These are phyloP conservation scores for Trichoderma sp. DNA, from an alignment of 2,329 filamentous ascomycete species.

Conservation along the genomic window DNA sequence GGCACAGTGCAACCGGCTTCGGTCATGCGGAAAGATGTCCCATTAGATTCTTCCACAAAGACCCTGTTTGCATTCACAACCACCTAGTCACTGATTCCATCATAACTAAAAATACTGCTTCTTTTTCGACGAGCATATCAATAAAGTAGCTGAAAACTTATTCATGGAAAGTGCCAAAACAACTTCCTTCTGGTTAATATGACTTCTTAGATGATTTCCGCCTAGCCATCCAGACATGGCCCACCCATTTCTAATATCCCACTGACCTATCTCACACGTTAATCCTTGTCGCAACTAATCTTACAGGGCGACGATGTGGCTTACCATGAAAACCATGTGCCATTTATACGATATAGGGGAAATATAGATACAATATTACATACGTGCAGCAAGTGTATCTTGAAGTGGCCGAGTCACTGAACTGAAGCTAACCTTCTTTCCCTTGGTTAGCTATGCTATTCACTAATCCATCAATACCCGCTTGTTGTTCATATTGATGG, in stretches of 20 bases:
- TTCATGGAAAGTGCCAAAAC: slow-evolving; percentile 34
- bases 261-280: slow-evolving; percentile 16
- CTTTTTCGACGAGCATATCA: not conserved
- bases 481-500: not conserved
- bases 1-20: not conserved
- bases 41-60: slow-evolving; percentile 1
- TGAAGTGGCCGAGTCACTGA: no score
- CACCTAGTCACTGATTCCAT: slow-evolving; percentile 31
- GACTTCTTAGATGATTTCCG: slow-evolving; percentile 35
- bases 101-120: not conserved
- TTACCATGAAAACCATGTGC: slow-evolving; percentile 33
- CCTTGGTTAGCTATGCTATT: not conserved
- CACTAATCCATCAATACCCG: not conserved
- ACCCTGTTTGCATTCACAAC: slow-evolving; percentile 23
- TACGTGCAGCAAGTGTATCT: not conserved
- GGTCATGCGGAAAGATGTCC: slow-evolving; percentile 14
- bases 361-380: not conserved
- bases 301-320: not conserved
- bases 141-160: not conserved
- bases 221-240: slow-evolving; percentile 26
- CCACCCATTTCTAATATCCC: slow-evolving; percentile 27
- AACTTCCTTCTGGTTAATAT: slow-evolving; percentile 39
- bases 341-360: slow-evolving; percentile 31
- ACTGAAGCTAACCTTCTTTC: not conserved
- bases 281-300: not conserved